These are phyloP conservation scores for Lentinula detonsa DNA, from an alignment of 768 basidiomycete species.

Conservation along the genomic window DNA sequence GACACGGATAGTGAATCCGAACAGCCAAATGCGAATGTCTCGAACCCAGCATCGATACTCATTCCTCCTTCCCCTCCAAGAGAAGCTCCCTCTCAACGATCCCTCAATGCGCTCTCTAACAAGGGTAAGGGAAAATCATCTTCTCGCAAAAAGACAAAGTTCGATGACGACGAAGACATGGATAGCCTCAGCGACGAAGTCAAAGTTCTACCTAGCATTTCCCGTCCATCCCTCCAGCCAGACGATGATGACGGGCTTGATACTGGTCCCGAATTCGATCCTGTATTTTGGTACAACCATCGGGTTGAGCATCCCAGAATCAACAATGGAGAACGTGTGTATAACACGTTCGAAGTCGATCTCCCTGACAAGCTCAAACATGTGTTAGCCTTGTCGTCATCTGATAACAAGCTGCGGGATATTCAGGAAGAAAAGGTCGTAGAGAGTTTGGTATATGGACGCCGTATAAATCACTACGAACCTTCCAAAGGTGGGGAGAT, in stretches of 20 bases:
- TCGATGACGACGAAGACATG: slow-evolving; percentile 22
- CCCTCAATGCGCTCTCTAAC: not conserved
- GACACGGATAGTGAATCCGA: slow-evolving; percentile 18
- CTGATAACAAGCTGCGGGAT: slow-evolving; percentile 31
- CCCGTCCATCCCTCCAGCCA: not conserved
- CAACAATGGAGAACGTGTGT: slow-evolving; percentile 24
- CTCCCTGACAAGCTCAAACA: slow-evolving; percentile 62
- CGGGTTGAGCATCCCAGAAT: slow-evolving; percentile 14
- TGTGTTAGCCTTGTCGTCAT: slow-evolving; percentile 56
- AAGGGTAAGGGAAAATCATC: slow-evolving; percentile 29
- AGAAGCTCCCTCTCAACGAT: slow-evolving; percentile 15
- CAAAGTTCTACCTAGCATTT: slow-evolving; percentile 25
- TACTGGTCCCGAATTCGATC: slow-evolving; percentile 20
- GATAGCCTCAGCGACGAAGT: slow-evolving; percentile 22
- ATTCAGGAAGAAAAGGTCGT: slow-evolving; percentile 49
- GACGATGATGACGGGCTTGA: slow-evolving; percentile 22
- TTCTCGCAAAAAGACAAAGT: slow-evolving; percentile 8
- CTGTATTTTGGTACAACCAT: slow-evolving; percentile 26
- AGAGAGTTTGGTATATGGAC: slow-evolving; percentile 54
- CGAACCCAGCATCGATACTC: slow-evolving; percentile 26
- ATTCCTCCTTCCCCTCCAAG: slow-evolving; percentile 71
- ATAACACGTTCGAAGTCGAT: slow-evolving; percentile 41
- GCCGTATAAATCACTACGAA: slow-evolving; percentile 50
- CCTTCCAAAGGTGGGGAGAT: slow-evolving; percentile 62
- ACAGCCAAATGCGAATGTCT: slow-evolving; percentile 4